Base-by-base conservation (phyloP, 768 basidiomycete genomes). In the Clitopilus passeckerianus region DNA sequence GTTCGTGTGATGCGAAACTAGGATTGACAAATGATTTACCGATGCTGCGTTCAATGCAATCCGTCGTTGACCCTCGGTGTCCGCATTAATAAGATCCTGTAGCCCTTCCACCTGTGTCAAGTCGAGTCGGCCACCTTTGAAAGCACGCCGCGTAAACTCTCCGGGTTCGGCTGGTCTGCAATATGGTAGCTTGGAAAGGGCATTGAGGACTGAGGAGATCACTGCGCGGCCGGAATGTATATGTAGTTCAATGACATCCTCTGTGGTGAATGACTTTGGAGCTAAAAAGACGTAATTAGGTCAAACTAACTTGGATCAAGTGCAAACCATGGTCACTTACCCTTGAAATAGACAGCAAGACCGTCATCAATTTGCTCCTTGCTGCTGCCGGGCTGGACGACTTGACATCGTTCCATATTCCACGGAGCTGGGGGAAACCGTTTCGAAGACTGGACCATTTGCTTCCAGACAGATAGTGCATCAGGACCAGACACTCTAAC, bases 21-120 rank as follows among this genome's bases (percentile, higher is more conserved):
- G 27, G 27, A 30, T 30, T 30, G 7, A 7, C 27, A 30, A 7
- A 30, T 7, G 27, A 30, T 4, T 30, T 66, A 93, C 93, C 70
- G 80, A 79, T 18, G 85, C 90, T 54, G 83, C 83, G 35, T 80
- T 74, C 56, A 91, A 70, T 12, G 94, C 94, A 57, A 89, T 74
- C 46, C 82, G 83, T 57, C 94, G 78, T 69, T 96, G 94, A 16
- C 75, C 76, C 64, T 93, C 91, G 0, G 94, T 96, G 66, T 95
- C 92, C 0, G 93, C 92, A 57, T 95, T 87, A 44, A 96, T 87
- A 30, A 96, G 79, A 67, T 95, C 94, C 60, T 86, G 84, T 58
- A 96, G 69, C 5, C 92, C 94, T 68, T 96, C 94, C 0, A 92
- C 93, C 72, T 95, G 89, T 0, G 92, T 93, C 58, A 96, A 72